phyloP scores from a whole-genome alignment of 1,284 basidiomycete genomes.

The Cutaneotrichosporon sp. region DNA sequence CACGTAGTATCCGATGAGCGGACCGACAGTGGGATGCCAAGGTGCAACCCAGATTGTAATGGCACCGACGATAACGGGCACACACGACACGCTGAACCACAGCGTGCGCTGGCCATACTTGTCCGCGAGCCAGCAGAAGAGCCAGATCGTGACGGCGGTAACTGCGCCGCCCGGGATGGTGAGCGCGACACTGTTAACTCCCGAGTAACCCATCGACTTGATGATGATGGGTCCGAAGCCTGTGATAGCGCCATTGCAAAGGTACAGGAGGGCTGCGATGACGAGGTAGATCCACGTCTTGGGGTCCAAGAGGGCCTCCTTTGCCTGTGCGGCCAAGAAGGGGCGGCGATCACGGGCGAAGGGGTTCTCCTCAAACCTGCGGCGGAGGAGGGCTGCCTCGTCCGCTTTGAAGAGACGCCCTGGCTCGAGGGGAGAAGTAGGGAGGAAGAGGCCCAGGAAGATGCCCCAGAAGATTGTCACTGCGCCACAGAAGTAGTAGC shows the following conservation, averaged over 20 bases:
- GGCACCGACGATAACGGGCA: constrained; percentile 57
- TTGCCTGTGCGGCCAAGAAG: constrained; percentile 51
- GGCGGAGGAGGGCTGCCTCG: constrained; percentile 49
- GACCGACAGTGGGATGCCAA: constrained; percentile 53
- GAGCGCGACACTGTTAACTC: constrained; percentile 54
- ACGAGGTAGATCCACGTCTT: constrained; percentile 56
- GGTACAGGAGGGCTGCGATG: constrained; percentile 50
- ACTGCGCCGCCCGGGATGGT: constrained; percentile 54
- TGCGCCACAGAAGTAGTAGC: constrained; percentile 56
- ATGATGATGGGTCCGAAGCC: constrained; percentile 58
- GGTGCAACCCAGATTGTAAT: constrained; percentile 54
- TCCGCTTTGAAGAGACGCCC: constrained; percentile 49
- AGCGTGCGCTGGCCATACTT: constrained; percentile 45
- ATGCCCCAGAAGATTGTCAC: constrained; percentile 56
- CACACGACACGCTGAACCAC: constrained; percentile 54
- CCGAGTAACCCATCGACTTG: constrained; percentile 54
- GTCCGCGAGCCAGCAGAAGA: constrained; percentile 53
- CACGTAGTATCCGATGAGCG: constrained; percentile 56
- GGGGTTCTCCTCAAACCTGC: constrained; percentile 49
- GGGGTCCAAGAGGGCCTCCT: constrained; percentile 54
- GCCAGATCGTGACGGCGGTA: constrained; percentile 54
- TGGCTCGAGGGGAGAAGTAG: constrained; percentile 52
- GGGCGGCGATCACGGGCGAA: constrained; percentile 38
- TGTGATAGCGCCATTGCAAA: constrained; percentile 52
- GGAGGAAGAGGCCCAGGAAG: constrained; percentile 53